These are phyloP conservation scores for Pochonia chlamydosporia DNA, from an alignment of 2,329 filamentous ascomycete genomes.

Conservation along the genomic window DNA sequence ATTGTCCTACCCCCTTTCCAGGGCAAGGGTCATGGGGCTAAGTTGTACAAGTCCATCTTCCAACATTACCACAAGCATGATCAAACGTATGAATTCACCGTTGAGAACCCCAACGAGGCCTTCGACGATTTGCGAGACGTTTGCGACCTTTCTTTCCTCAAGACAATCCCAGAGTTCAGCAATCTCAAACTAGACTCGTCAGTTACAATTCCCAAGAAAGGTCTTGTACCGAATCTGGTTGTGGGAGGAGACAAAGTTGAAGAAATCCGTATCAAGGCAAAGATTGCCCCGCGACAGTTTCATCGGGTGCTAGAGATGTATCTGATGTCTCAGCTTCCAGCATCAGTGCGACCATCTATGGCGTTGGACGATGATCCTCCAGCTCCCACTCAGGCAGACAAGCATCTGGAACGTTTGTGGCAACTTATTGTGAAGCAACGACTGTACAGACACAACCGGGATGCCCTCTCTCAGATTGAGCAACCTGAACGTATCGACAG, in stretches of 20 bases:
- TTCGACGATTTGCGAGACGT: conserved; percentile 77
- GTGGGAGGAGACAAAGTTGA: conserved; percentile 53
- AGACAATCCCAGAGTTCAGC: conserved; percentile 51
- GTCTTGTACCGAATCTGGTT: conserved; percentile 44
- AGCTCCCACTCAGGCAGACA: conserved; percentile 46
- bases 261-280: conserved; percentile 52
- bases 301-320: conserved; percentile 71
- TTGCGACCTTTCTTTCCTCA: conserved; percentile 63
- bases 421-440: conserved; percentile 70
- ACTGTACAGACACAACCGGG: conserved; percentile 68
- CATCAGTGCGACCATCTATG: conserved; percentile 48
- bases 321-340: conserved; percentile 54
- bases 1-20: conserved; percentile 86
- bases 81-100: conserved; percentile 75
- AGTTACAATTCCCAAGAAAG: conserved; percentile 42
- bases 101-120: conserved; percentile 87
- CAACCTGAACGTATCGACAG: conserved; percentile 63
- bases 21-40: conserved; percentile 68
- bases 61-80: conserved; percentile 58
- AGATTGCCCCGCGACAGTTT: conserved; percentile 75
- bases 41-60: conserved; percentile 78
- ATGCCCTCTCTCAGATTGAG: conserved; percentile 65
- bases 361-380: conserved; percentile 34
- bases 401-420: conserved; percentile 65
- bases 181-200: conserved; percentile 48